Percentiles rank a stretch among this genome's conserved stretches.
These are phyloP conservation scores for Tilletia indica DNA, from an alignment of 1,284 basidiomycete genomes.

Conservation along the genomic window DNA sequence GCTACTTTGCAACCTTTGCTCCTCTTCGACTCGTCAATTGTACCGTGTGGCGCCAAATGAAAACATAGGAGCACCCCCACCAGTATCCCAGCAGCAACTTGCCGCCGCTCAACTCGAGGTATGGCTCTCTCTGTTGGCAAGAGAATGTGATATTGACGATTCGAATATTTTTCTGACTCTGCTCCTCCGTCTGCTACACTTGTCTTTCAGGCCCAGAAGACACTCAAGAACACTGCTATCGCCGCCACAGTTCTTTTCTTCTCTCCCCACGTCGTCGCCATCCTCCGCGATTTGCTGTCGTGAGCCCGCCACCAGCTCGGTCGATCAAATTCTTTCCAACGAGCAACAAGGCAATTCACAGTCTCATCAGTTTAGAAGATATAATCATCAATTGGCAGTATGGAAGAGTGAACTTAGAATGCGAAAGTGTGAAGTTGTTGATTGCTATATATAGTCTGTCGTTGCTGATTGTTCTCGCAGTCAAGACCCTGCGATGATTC, in stretches of 20 bases:
- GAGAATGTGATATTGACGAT: background rate
- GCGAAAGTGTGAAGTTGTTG: no score
- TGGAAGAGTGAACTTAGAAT: no score
- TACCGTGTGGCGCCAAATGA: background rate
- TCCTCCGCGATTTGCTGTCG: background rate
- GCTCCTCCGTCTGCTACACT: background rate
- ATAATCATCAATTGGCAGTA: no score
- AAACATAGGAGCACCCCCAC: background rate
- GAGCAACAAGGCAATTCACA: no score
- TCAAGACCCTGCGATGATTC: no score
- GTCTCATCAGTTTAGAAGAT: no score
- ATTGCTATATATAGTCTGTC: no score
- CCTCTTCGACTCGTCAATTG: background rate
- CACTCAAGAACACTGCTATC: background rate
- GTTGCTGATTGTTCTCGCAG: no score
- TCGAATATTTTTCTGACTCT: background rate
- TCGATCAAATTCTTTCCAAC: no score
- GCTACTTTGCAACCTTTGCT: no score
- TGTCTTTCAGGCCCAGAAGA: background rate
- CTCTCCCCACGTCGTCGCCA: background rate
- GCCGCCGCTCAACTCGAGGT: conserved; percentile 10
- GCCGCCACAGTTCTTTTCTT: background rate
- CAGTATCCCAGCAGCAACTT: background rate
- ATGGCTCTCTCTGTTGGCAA: background rate
- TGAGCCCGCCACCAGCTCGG: background rate